Conservation (phyloP, 768 basidiomycete genomes). For the Termitomyces sp. region DNA sequence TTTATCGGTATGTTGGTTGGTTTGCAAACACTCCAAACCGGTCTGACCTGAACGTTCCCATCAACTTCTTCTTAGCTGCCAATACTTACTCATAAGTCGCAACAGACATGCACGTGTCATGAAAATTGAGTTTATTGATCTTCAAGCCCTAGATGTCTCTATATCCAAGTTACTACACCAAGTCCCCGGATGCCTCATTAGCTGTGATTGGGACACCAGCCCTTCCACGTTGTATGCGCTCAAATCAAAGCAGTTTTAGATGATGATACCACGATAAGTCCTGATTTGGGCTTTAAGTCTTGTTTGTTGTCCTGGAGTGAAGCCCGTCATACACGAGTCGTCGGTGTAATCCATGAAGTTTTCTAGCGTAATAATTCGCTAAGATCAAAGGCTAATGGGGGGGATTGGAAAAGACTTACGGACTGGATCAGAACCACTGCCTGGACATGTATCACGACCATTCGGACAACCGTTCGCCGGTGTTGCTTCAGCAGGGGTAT, state of each 20-base stretch:
- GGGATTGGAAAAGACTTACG: conserved; percentile 19
- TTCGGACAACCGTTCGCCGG: conserved; percentile 32
- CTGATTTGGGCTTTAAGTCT: conserved; percentile 28
- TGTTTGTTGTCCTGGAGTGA: conserved; percentile 37
- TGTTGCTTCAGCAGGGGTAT: conserved; percentile 34
- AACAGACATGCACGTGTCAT: no score
- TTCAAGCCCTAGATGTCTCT: no score
- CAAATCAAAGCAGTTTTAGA: neutral
- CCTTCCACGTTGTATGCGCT: neutral
- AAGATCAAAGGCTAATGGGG: neutral
- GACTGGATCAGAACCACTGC: conserved; percentile 32
- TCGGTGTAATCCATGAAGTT: conserved; percentile 47
- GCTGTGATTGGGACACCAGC: no score
- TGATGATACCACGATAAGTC: conserved; percentile 24
- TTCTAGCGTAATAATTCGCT: conserved; percentile 7
- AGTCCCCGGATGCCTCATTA: neutral
- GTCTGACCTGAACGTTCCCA: neutral
- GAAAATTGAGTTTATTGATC: no score
- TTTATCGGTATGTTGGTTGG: neutral
- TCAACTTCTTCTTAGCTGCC: neutral
- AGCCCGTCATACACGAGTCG: conserved; percentile 39
- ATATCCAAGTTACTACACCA: no score
- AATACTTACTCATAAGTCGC: no score
- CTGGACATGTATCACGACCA: conserved; percentile 25
- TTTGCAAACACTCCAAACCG: neutral